phyloP scores from a whole-genome alignment of 2,329 filamentous ascomycete species.

The Scedosporium aurantiacum region DNA sequence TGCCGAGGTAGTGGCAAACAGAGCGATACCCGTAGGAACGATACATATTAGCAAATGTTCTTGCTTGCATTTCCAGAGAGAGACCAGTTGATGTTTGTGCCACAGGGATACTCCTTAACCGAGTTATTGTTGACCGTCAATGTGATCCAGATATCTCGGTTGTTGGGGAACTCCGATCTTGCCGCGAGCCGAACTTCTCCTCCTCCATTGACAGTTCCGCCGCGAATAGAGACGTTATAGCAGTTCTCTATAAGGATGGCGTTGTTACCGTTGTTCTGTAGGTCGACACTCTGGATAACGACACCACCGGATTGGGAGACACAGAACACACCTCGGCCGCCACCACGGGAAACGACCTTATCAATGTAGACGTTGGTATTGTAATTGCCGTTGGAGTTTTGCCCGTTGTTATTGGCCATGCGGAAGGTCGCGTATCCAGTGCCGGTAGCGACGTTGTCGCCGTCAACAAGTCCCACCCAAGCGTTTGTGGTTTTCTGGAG shows the following conservation, averaged over 20 bases:
- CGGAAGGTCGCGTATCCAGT: conserved; percentile 46
- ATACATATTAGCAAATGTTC: conserved; percentile 26
- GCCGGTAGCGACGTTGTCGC: conserved; percentile 39
- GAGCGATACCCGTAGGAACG: too few species aligned
- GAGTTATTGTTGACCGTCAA: conserved; percentile 36
- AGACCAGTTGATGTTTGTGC: conserved; percentile 37
- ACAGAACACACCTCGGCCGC: conserved; percentile 46
- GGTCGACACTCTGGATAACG: conserved; percentile 35
- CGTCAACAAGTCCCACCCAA: conserved; percentile 41
- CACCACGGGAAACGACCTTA: conserved; percentile 42
- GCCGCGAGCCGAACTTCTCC: conserved; percentile 44
- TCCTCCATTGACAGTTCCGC: conserved; percentile 40
- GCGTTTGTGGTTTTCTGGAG: conserved; percentile 43
- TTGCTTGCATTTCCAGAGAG: conserved; percentile 32
- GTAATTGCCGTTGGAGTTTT: conserved; percentile 35
- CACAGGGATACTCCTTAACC: conserved; percentile 43
- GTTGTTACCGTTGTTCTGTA: conserved; percentile 43
- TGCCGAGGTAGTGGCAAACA: too few species aligned
- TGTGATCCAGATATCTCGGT: conserved; percentile 36
- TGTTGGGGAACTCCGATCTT: conserved; percentile 42
- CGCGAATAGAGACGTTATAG: conserved; percentile 40
- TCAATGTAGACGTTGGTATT: conserved; percentile 41
- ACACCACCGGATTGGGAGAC: conserved; percentile 44
- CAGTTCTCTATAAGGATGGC: conserved; percentile 49
- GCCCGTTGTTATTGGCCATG: conserved; percentile 46